These are phyloP conservation scores for Viridothelium virens DNA, from an alignment of 495 filamentous ascomycete genomes.

Conservation along the genomic window DNA sequence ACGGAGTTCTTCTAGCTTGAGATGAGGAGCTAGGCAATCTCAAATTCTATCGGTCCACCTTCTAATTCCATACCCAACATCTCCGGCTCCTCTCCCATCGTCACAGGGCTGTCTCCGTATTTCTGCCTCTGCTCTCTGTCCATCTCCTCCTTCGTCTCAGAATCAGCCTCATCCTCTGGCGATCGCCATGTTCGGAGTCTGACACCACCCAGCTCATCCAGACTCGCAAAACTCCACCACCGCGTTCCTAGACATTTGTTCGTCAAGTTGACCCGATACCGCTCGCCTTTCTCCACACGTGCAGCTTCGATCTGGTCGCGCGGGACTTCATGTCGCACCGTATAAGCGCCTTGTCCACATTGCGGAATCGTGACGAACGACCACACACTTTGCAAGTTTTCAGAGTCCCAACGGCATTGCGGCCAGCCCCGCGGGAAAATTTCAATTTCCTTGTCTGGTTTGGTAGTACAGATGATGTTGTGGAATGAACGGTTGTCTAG, in stretches of 20 bases:
- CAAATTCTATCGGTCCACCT: neutral
- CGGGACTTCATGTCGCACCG: neutral
- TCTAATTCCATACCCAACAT: neutral
- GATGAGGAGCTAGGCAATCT: neutral
- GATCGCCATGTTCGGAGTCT: neutral
- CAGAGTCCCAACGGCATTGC: neutral
- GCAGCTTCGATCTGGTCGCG: neutral
- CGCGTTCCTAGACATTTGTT: neutral
- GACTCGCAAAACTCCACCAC: neutral
- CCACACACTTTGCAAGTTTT: neutral
- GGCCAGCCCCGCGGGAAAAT: neutral
- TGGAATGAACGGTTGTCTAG: neutral
- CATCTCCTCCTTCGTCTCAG: neutral
- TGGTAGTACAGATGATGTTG: neutral
- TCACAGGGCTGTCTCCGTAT: neutral
- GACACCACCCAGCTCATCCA: neutral
- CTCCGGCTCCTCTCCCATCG: neutral
- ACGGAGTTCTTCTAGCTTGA: neutral
- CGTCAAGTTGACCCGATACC: neutral
- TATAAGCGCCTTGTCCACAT: neutral
- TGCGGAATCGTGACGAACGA: neutral
- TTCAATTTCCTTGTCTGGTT: neutral
- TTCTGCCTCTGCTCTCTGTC: neutral
- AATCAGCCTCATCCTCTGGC: neutral
- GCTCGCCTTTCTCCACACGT: neutral